Evolutionary conservation across 768 basidiomycete genomes (phyloP).

Genomic region (Stropharia rugosoannulata): DNA sequence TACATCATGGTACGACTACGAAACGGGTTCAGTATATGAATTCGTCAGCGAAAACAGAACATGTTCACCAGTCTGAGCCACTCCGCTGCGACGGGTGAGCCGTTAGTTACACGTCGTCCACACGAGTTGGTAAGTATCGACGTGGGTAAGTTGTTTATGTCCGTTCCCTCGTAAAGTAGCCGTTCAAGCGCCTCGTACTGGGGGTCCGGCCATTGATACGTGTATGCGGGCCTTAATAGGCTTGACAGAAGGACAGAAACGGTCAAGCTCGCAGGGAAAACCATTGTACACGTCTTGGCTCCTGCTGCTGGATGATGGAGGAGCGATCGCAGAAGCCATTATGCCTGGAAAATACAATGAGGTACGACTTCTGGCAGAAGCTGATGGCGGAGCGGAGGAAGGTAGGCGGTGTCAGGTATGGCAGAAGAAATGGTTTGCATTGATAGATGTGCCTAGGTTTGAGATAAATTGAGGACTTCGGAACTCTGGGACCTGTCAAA

Average conservation of each 20-base stretch:
- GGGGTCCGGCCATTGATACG: slow-evolving; percentile 7
- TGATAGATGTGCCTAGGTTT: no score
- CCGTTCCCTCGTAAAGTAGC: slow-evolving; percentile 3
- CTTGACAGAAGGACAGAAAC: not conserved
- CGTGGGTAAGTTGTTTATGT: not conserved
- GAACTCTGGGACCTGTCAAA: no score
- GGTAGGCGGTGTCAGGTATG: no score
- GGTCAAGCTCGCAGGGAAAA: no score
- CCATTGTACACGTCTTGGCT: no score
- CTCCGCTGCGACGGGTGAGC: slow-evolving; percentile 4
- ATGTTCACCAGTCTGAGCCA: slow-evolving; percentile 5
- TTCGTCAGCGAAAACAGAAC: not conserved
- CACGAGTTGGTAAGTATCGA: not conserved
- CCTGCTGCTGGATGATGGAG: no score
- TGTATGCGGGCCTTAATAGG: not conserved
- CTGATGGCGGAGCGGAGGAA: no score
- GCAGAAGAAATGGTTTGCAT: no score
- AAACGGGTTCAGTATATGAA: not conserved
- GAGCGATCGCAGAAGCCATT: no score
- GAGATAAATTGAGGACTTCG: not conserved
- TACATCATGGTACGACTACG: slow-evolving; percentile 5
- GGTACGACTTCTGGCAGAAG: no score
- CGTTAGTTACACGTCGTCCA: not conserved
- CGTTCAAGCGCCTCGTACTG: slow-evolving; percentile 7
- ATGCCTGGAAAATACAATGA: no score